Evolutionary conservation across 164 flowering plant species (phyloP), one percentile per base, ranked within the genome.

Genomic region (Akebia trifoliata): DNA sequence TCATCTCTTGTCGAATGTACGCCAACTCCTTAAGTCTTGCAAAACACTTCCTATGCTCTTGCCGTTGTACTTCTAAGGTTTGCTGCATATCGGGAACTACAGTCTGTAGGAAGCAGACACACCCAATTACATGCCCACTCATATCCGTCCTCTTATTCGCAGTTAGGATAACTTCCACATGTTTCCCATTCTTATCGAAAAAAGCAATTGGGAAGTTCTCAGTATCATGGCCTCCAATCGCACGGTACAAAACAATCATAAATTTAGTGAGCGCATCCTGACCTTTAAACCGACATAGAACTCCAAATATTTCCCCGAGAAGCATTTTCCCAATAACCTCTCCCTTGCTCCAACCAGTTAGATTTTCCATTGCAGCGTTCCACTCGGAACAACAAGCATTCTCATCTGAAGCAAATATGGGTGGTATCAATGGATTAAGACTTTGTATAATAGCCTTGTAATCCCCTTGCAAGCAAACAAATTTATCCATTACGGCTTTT

Each of bases 1-100:
- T 83, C 63, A 80, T 64, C 72, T 81, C 83, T 56, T 77, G 86
- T 11, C 69, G 59, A 45, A 85, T 64, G 50, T 84, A 87, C 35
- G 76, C 78, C 51, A 83, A 59, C 66, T 81, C 80, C 69, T 81
- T 78, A 10, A 71, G 60, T n/a, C n/a, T n/a, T n/a, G n/a, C n/a
- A n/a, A n/a, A n/a, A n/a, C n/a, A n/a, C n/a, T n/a, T 67, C 14
- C 9, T 56, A 5, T 65, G n/a, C n/a, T 67, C 72, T 50, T 65
- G 61, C 42, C 37, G 50, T 34, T 64, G 54, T 25, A 31, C 57
- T 49, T 71, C 70, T 7, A 53, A 43, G 10, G 54, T 50, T 24
- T 56, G 69, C 29, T 61, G n/a, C 37, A 18, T 15, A 54, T 65
- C 64, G 4, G 52, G 54, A 8, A 30, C 29, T 24, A 25, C 20